Percentiles rank a stretch among this genome's conserved stretches.
phyloP scores from a whole-genome alignment of 2,329 filamentous ascomycete species.

The Calonectria pseudoreteaudii region DNA sequence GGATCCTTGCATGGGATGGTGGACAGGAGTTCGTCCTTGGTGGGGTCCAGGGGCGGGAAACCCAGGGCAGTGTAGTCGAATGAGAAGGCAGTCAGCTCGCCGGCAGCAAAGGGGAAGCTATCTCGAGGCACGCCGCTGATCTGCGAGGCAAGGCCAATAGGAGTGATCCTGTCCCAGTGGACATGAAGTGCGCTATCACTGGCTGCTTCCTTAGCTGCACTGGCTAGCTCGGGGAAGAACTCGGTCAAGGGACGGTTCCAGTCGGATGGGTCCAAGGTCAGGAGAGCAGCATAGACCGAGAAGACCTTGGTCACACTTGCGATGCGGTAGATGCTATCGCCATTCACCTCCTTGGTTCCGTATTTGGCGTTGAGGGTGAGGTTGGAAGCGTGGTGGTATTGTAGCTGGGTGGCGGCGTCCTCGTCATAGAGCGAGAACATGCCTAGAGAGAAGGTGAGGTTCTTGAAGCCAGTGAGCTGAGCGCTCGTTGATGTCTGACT shows the following conservation, averaged over 20 bases:
- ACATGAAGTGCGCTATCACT: neutral
- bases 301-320: conserved; percentile 8
- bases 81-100: neutral
- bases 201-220: neutral
- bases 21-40: neutral
- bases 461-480: neutral
- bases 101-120: neutral
- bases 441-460: conserved; percentile 21
- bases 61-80: neutral
- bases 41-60: neutral
- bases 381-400: conserved; percentile 18
- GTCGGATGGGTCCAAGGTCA: neutral
- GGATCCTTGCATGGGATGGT: neutral
- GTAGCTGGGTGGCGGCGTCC: neutral
- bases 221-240: neutral
- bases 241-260: conserved; percentile 3
- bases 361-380: neutral
- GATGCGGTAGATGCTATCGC: conserved; percentile 1
- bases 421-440: conserved; percentile 23
- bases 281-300: conserved; percentile 5
- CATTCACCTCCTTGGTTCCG: neutral
- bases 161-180: neutral
- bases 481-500: neutral
- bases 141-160: neutral
- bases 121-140: conserved; percentile 1